Evolutionary conservation across 257 asterid genomes (phyloP).

Genomic region (Solanum phureja): DNA sequence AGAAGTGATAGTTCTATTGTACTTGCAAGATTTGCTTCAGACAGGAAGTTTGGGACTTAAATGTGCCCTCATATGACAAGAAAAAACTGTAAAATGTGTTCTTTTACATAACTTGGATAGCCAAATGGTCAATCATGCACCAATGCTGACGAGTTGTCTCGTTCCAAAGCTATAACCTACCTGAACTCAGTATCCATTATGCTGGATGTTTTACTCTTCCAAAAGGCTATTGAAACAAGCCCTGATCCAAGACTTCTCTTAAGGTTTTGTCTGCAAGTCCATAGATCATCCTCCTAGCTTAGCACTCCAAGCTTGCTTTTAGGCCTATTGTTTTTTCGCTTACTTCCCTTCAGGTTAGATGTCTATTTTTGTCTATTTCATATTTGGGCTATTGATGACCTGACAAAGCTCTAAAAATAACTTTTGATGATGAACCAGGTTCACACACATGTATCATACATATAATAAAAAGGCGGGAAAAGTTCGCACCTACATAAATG

Average conservation of each 20-base stretch:
- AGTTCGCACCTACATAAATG: neutral
- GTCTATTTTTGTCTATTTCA: neutral
- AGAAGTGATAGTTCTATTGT: neutral
- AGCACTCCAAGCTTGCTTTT: neutral
- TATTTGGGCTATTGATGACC: neutral
- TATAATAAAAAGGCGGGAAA: no score
- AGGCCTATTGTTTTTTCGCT: neutral
- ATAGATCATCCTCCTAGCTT: neutral
- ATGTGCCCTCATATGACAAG: neutral
- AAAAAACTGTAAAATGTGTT: neutral
- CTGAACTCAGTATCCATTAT: neutral
- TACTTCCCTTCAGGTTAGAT: neutral
- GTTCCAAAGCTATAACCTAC: neutral
- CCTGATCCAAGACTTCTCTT: neutral
- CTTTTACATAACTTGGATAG: neutral
- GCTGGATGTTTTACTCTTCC: neutral
- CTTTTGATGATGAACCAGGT: neutral
- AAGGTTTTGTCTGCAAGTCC: neutral
- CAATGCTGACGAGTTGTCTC: neutral
- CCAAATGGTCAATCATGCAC: neutral
- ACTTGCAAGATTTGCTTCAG: neutral
- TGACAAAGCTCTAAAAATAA: neutral
- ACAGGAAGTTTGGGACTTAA: neutral
- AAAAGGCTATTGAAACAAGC: neutral
- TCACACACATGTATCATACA: neutral